A percentile compares a stretch with the other conserved stretches of the same genome.
phyloP scores from a whole-genome alignment of 768 basidiomycete species.

The Panus rudis region DNA sequence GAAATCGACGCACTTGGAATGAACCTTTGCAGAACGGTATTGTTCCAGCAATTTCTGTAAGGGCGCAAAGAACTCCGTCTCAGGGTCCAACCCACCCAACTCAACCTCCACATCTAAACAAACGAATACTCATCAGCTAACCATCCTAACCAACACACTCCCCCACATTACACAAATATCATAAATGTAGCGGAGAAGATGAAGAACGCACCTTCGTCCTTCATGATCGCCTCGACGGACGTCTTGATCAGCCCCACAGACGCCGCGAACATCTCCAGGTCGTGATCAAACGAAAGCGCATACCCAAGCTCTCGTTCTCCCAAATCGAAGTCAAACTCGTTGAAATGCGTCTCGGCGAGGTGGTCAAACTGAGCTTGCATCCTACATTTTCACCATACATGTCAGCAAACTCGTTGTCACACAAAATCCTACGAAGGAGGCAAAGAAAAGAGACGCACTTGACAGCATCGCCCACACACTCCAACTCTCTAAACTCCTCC shows the following conservation, averaged over 20 bases:
- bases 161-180: background rate
- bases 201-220: conserved; percentile 61
- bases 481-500: conserved; percentile 90
- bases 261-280: conserved; percentile 90
- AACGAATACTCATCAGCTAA: background rate
- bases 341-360: conserved; percentile 81
- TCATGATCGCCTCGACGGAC: conserved; percentile 60
- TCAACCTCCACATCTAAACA: conserved; percentile 68
- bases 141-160: background rate
- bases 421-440: too few species aligned
- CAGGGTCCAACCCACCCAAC: conserved; percentile 66
- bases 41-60: conserved; percentile 77
- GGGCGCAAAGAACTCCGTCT: conserved; percentile 73
- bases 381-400: conserved; percentile 47
- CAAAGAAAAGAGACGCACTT: conserved; percentile 47
- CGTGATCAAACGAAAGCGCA: conserved; percentile 75
- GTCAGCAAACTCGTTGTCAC: too few species aligned
- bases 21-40: conserved; percentile 70
- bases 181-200: conserved; percentile 6
- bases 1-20: conserved; percentile 63
- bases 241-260: conserved; percentile 89
- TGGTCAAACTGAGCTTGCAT: conserved; percentile 93
- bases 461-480: conserved; percentile 84
- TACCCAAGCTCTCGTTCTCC: conserved; percentile 87
- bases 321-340: conserved; percentile 75